Evolutionary conservation across 202 grass and related monocot genomes (phyloP), one percentile per base, ranked within the genome.

Genomic region (Bolboschoenoplectus hybrid): DNA sequence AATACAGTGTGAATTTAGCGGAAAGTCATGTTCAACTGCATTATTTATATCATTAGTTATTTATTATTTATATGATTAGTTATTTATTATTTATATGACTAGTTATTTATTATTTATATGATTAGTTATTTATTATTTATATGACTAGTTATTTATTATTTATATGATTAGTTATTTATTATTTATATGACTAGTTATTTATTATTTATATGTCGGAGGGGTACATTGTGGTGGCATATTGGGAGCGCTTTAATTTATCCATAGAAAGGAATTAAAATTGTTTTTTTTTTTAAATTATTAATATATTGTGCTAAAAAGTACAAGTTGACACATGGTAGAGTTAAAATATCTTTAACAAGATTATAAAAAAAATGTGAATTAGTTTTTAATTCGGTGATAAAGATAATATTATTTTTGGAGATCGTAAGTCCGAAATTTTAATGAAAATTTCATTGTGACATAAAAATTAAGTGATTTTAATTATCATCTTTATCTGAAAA

Each of bases 221-320:
- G 19, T 73, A 26, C 70, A n/a, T 50, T 73, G 11, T 74, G n/a
- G 45, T 50, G 71, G 71, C 19, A 74, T 74, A 34, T 74, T 51
- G 45, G 0, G 9, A 52, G 1, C 2, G 45, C 9, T 46, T 74
- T 74, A 49, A 46, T 38, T 26, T 7, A 63, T 50, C 45, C 70
- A 7, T 40, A 2, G 36, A 67, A 74, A 2, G 8, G 12, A 74
- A 49, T 8, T 41, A 4, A 2, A 4, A 2, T 40, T 62, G 20
- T 67, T 11, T 9, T 26, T 26, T 16, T 62, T 62, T 67, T 11
- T 9, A 67, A 40, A 40, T 41, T 67, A 2, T 67, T 39, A 67
- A 67, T 2, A 63, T 9, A 63, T 2, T 63, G 20, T 9, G n/a
- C 7, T 32, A 32, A 63, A 9, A 9, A 32, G 9, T 32, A 9